Conservation (phyloP, 2,329 filamentous ascomycete genomes). For the Dendryphion nanum region DNA sequence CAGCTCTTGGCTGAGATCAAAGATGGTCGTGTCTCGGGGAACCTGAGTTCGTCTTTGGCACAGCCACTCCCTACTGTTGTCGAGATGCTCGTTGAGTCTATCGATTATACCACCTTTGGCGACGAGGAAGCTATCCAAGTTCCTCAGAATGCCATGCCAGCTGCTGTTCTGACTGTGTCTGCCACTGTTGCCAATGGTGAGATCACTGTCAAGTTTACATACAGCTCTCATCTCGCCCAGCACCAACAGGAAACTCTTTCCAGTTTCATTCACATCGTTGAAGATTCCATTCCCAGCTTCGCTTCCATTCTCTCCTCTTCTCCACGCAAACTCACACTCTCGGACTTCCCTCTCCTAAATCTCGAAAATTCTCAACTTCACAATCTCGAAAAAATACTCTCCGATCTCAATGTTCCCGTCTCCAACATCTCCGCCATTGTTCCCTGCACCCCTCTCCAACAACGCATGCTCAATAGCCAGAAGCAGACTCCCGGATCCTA, state of each 20-base stretch:
- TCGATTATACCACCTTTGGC: constrained; percentile 9
- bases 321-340: constrained; percentile 31
- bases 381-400: constrained; percentile 21
- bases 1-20: constrained; percentile 8
- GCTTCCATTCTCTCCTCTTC: constrained; percentile 13
- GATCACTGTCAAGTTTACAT: constrained; percentile 11
- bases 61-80: constrained; percentile 13
- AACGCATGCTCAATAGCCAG: constrained; percentile 60
- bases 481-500: constrained; percentile 7
- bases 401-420: constrained; percentile 7
- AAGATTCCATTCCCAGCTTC: constrained; percentile 8
- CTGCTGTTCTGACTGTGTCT: constrained; percentile 10
- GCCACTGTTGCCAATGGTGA: constrained; percentile 10
- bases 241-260: constrained; percentile 6
- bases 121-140: constrained; percentile 5
- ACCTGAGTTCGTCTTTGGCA: constrained; percentile 5
- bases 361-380: constrained; percentile 32
- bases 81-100: constrained; percentile 44
- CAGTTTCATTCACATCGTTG: constrained; percentile 5
- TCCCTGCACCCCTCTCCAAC: constrained; percentile 74
- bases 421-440: constrained; percentile 55
- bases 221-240: constrained; percentile 9
- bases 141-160: constrained; percentile 2
- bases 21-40: constrained; percentile 4
- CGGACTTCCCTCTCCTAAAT: constrained; percentile 43